Evolutionary conservation across 805 yeast species (phyloP).

Genomic region (Wickerhamiella occidentalis): DNA sequence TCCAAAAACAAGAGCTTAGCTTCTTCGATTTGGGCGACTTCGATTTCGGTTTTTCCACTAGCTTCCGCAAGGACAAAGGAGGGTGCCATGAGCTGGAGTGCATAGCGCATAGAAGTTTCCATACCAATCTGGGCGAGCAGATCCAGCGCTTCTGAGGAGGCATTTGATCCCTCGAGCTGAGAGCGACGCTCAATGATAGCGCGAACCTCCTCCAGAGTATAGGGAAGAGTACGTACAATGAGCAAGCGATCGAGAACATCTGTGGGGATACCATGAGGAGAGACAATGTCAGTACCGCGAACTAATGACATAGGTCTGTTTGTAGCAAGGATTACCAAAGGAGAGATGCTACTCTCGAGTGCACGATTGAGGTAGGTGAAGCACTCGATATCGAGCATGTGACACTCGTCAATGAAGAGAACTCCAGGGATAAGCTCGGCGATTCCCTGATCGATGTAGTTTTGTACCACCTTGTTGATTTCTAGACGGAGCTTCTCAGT

Average conservation of each 20-base stretch:
- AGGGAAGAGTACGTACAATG: slow-evolving; percentile 87
- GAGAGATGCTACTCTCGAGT: slow-evolving; percentile 81
- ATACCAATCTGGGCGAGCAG: slow-evolving; percentile 62
- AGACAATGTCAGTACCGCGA: slow-evolving; percentile 74
- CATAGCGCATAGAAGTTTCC: slow-evolving; percentile 75
- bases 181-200: slow-evolving; percentile 76
- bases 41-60: slow-evolving; percentile 56
- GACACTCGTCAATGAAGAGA: slow-evolving; percentile 92
- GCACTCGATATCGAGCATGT: slow-evolving; percentile 95
- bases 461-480: slow-evolving; percentile 89
- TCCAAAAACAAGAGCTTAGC: slow-evolving; percentile 75
- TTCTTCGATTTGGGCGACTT: slow-evolving; percentile 65
- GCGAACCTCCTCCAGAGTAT: slow-evolving; percentile 67
- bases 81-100: slow-evolving; percentile 82
- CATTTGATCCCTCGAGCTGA: slow-evolving; percentile 56
- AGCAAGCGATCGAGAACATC: slow-evolving; percentile 85
- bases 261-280: slow-evolving; percentile 96
- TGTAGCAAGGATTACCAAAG: slow-evolving; percentile 90
- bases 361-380: slow-evolving; percentile 93
- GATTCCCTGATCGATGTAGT: slow-evolving; percentile 94
- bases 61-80: slow-evolving; percentile 72
- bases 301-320: slow-evolving; percentile 88
- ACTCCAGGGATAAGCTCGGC: slow-evolving; percentile 98
- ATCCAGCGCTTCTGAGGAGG: slow-evolving; percentile 59
- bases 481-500: slow-evolving; percentile 90